Base-by-base conservation (phyloP, 768 basidiomycete species). In the Hemileccinum impolitum region DNA sequence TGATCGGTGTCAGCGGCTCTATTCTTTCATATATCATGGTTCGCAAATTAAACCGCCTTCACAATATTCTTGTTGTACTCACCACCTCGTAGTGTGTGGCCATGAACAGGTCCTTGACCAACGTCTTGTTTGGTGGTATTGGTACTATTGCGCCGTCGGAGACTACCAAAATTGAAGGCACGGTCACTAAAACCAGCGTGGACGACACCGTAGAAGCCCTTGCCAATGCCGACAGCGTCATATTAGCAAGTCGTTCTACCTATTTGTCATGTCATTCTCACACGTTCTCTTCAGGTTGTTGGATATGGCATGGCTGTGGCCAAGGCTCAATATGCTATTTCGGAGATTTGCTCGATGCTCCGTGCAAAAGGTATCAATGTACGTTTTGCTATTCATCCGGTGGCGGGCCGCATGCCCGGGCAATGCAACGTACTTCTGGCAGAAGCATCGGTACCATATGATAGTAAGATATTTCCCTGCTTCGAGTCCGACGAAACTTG, bases 1-100 rank as follows among this genome's bases (percentile, higher is more conserved):
- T 94, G 41, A 94, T 94, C 50, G 91, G 90, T 34, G 91, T 93
- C 62, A 89, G 87, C 67, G 91, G 91, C 41, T 90, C 88, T 13
- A 94, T 94, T 61, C 77, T 94, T 42, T 91, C 89, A 11, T 93
- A 94, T 58, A 92, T 94, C 63, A 94, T 93, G 91, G 91, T 90
- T 57, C 55, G 78, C 51, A 23, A 31, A 47, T 43, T 15, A 25
- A 37, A 10, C 25, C 32, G 17, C 31, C n/a, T 39, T n/a, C 9
- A 6, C 19, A 13, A 14, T 13, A 5, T n/a, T 23, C 23, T 18
- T 51, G 52, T 46, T 47, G 21, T 38, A 43, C 51, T 55, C 31
- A 53, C 26, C 13, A 37, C 17, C 21, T 36, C 44, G 36, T 43
- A 93, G 91, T 94, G 91, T 61, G 84, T 91, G 48, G 90, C 91